These are phyloP conservation scores for Hirsutella minnesotensis DNA, from an alignment of 2,329 filamentous ascomycete species.

Conservation along the genomic window DNA sequence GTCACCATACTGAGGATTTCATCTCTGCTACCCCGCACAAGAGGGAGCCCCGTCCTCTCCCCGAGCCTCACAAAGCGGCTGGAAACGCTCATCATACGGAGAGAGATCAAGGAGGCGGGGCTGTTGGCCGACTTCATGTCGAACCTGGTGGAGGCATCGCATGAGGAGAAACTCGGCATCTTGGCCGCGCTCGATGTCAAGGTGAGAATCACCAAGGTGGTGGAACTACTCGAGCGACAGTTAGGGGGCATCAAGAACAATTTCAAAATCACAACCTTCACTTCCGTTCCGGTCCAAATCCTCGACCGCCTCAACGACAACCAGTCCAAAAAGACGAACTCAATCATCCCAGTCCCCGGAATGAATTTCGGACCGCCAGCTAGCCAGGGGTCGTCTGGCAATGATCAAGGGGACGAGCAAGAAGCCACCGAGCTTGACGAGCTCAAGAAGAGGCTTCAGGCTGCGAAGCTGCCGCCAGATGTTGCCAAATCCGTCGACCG, in stretches of 20 bases:
- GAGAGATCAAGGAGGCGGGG: slow-evolving; percentile 72
- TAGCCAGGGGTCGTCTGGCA: slow-evolving; percentile 28
- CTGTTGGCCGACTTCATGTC: slow-evolving; percentile 92
- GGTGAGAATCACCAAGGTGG: slow-evolving; percentile 66
- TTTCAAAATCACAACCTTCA: slow-evolving; percentile 72
- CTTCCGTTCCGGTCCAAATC: slow-evolving; percentile 51
- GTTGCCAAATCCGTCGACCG: slow-evolving; percentile 83
- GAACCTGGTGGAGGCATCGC: slow-evolving; percentile 74
- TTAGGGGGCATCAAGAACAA: slow-evolving; percentile 76
- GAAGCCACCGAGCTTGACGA: slow-evolving; percentile 86
- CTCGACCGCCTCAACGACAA: slow-evolving; percentile 38
- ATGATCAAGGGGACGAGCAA: slow-evolving; percentile 54
- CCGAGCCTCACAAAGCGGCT: slow-evolving; percentile 78
- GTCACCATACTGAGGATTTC: slow-evolving; percentile 75
- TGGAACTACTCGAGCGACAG: slow-evolving; percentile 74
- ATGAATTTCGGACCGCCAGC: slow-evolving; percentile 22
- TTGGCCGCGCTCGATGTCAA: slow-evolving; percentile 71
- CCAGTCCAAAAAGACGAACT: slow-evolving; percentile 20
- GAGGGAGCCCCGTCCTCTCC: slow-evolving; percentile 54
- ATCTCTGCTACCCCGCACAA: slow-evolving; percentile 64
- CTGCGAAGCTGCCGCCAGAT: slow-evolving; percentile 70
- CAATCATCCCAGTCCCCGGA: slow-evolving; percentile 25
- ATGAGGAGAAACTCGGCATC: slow-evolving; percentile 84
- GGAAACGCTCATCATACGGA: slow-evolving; percentile 76
- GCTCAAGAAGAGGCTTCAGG: slow-evolving; percentile 75